A percentile compares a stretch with the other conserved stretches of the same genome.
phyloP scores from a whole-genome alignment of 495 filamentous ascomycete genomes.

The Podospora tetraspora region DNA sequence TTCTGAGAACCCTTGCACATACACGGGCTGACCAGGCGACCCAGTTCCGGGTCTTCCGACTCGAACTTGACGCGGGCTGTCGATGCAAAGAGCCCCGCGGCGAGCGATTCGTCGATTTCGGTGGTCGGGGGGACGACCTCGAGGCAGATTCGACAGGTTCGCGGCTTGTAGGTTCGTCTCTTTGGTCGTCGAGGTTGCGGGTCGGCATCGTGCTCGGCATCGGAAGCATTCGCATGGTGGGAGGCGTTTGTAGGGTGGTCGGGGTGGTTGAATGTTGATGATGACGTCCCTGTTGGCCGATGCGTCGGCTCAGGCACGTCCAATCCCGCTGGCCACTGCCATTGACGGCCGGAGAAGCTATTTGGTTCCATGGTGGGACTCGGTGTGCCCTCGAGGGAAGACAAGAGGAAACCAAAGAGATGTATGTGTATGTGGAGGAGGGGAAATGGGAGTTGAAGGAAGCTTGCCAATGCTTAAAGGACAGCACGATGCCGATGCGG shows the following conservation, averaged over 20 bases:
- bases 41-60: constrained; percentile 66
- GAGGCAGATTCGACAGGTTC: constrained; percentile 88
- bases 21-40: constrained; percentile 85
- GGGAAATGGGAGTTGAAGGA: background rate
- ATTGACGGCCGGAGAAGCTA: background rate
- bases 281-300: background rate
- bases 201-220: constrained; percentile 16
- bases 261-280: background rate
- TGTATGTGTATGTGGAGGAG: background rate
- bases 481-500: background rate
- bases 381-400: background rate
- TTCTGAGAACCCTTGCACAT: constrained; percentile 86
- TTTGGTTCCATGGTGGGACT: background rate
- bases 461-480: background rate
- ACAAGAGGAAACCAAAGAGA: background rate
- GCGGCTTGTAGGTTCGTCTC: constrained; percentile 55
- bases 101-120: constrained; percentile 54
- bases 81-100: constrained; percentile 59
- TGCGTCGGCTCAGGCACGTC: background rate
- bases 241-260: constrained; percentile 1
- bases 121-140: constrained; percentile 77
- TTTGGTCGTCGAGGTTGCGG: constrained; percentile 25
- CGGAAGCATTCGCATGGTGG: background rate
- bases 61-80: constrained; percentile 64
- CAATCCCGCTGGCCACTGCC: constrained; percentile 3